Evolutionary conservation across 192 early-diverging fungal genomes (phyloP).

Genomic region (Dissophora ornata): DNA sequence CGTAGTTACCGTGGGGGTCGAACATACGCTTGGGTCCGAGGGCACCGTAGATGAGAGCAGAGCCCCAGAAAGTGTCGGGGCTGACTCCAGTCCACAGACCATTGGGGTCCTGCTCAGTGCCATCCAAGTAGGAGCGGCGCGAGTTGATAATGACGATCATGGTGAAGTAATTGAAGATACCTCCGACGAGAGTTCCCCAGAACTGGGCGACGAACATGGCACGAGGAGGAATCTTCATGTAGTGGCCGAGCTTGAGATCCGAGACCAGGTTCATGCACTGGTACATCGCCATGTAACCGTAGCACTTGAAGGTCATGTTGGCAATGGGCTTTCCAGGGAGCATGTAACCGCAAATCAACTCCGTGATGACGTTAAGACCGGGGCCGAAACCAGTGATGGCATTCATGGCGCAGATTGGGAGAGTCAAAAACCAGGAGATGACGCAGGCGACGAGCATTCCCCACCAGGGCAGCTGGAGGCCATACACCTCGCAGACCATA

Average conservation of each 20-base stretch:
- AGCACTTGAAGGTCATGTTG: slow-evolving; percentile 69
- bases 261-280: slow-evolving; percentile 77
- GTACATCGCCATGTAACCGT: slow-evolving; percentile 67
- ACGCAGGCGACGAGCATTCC: slow-evolving; percentile 53
- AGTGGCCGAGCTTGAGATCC: slow-evolving; percentile 81
- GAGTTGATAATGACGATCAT: slow-evolving; percentile 44
- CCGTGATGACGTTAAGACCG: slow-evolving; percentile 66
- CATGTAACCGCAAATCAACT: slow-evolving; percentile 69
- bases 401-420: slow-evolving; percentile 68
- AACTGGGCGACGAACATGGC: slow-evolving; percentile 71
- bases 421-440: slow-evolving; percentile 48
- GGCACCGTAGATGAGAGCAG: slow-evolving; percentile 81
- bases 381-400: slow-evolving; percentile 62
- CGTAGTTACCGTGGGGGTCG: slow-evolving; percentile 47
- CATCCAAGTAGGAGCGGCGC: slow-evolving; percentile 39
- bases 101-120: slow-evolving; percentile 48
- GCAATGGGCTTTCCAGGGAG: slow-evolving; percentile 65
- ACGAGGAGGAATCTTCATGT: slow-evolving; percentile 78
- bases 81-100: slow-evolving; percentile 61
- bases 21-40: slow-evolving; percentile 77
- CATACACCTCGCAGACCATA: slow-evolving; percentile 33
- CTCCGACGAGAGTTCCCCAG: slow-evolving; percentile 63
- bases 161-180: slow-evolving; percentile 57
- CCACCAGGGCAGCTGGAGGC: slow-evolving; percentile 61
- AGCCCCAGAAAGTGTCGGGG: slow-evolving; percentile 66